A percentile compares a stretch with the other conserved stretches of the same genome.
Evolutionary conservation across 176 grass and related monocot genomes (phyloP).

Genomic region (Themeda triandra): DNA sequence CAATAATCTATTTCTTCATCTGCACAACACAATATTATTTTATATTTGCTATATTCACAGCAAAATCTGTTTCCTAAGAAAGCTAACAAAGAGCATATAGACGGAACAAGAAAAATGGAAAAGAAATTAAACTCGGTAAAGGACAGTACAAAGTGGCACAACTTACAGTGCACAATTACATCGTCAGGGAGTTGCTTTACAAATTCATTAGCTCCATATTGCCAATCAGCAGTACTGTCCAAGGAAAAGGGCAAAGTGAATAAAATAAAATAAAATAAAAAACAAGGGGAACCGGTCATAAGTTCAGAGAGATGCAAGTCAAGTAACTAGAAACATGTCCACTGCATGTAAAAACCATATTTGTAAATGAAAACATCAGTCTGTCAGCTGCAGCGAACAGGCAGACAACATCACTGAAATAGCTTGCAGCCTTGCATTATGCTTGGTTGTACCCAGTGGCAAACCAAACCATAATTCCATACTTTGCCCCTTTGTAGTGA

Average conservation of each 20-base stretch:
- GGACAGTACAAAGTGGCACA: background rate
- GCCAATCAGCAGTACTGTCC: constrained; percentile 72
- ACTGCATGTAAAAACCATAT: background rate
- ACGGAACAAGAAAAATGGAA: background rate
- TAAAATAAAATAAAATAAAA: background rate
- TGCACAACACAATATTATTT: background rate
- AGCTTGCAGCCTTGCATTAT: background rate
- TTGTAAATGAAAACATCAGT: background rate
- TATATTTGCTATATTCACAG: background rate
- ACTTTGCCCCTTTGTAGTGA: background rate
- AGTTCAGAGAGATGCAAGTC: background rate
- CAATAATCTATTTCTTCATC: background rate
- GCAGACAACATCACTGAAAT: background rate
- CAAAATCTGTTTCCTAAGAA: background rate
- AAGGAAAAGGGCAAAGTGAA: constrained; percentile 14
- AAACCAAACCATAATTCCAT: background rate
- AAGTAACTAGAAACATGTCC: background rate
- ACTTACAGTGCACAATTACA: constrained; percentile 82
- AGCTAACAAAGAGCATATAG: background rate
- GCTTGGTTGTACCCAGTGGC: background rate
- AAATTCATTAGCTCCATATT: constrained; percentile 75
- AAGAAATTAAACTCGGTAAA: background rate
- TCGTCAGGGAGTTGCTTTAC: constrained; percentile 60
- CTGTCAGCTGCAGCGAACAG: background rate
- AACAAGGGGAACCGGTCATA: background rate